These are phyloP conservation scores for Pythium dissotocum DNA, from an alignment of 352 stramenopile genomes.

Conservation along the genomic window DNA sequence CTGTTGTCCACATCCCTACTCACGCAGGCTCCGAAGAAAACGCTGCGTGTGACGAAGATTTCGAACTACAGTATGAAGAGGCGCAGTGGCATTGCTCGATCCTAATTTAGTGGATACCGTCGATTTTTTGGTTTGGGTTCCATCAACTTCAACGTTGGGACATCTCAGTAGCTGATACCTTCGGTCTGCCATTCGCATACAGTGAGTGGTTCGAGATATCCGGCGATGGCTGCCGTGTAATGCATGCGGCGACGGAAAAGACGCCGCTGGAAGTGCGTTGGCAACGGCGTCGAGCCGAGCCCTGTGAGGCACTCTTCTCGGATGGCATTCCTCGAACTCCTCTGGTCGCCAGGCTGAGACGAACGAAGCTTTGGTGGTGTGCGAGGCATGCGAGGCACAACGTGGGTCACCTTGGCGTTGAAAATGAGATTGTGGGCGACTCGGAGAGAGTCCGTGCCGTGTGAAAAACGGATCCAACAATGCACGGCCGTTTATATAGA, in stretches of 20 bases:
- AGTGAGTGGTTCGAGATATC: too few relatives aligned
- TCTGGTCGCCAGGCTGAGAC: background rate
- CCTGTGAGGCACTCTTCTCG: background rate
- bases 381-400: constrained; percentile 45
- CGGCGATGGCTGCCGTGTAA: background rate
- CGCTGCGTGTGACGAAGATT: too few relatives aligned
- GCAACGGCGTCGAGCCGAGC: background rate
- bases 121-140: too few relatives aligned
- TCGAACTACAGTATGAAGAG: too few relatives aligned
- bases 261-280: background rate
- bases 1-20: too few relatives aligned
- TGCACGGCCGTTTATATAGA: constrained; percentile 61
- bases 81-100: too few relatives aligned
- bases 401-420: constrained; percentile 51
- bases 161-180: too few relatives aligned
- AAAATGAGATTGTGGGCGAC: constrained; percentile 37
- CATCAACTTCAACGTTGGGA: too few relatives aligned
- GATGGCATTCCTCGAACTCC: background rate
- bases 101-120: too few relatives aligned
- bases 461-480: constrained; percentile 49
- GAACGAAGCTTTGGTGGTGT: background rate
- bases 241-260: constrained; percentile 6
- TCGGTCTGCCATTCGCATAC: too few relatives aligned
- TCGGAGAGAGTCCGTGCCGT: constrained; percentile 13
- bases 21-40: too few relatives aligned